These are phyloP conservation scores for Protea cynaroides DNA, from an alignment of 164 flowering plant species.

Conservation along the genomic window DNA sequence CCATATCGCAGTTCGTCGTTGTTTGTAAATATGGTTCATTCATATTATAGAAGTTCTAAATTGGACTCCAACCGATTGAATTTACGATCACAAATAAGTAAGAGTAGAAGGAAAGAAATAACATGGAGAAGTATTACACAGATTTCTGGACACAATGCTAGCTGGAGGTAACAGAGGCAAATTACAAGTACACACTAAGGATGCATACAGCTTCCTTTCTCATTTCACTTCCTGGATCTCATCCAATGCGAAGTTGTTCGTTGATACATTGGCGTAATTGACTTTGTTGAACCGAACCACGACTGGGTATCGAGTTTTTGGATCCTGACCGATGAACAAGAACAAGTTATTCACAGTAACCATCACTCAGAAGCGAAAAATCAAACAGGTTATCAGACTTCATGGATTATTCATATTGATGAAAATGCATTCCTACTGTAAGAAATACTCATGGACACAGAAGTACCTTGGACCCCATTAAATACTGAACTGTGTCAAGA, in stretches of 20 bases:
- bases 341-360: too few species aligned
- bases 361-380: too few species aligned
- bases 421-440: too few species aligned
- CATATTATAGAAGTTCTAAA: too few species aligned
- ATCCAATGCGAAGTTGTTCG: slow-evolving; percentile 95
- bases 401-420: too few species aligned
- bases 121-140: not conserved
- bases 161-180: not conserved
- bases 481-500: not conserved
- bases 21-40: too few species aligned
- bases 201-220: not conserved
- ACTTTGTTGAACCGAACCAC: slow-evolving; percentile 91
- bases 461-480: too few species aligned
- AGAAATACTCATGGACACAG: too few species aligned
- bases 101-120: not conserved
- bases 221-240: slow-evolving; percentile 58
- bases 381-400: too few species aligned
- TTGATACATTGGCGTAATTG: slow-evolving; percentile 85
- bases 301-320: slow-evolving; percentile 81
- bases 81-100: not conserved
- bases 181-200: not conserved
- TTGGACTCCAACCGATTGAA: not conserved
- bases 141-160: not conserved
- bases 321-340: slow-evolving; percentile 50
- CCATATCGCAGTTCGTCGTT: too few species aligned